Base-by-base conservation (phyloP, 164 flowering plant genomes). In the Amborella trichopoda region DNA sequence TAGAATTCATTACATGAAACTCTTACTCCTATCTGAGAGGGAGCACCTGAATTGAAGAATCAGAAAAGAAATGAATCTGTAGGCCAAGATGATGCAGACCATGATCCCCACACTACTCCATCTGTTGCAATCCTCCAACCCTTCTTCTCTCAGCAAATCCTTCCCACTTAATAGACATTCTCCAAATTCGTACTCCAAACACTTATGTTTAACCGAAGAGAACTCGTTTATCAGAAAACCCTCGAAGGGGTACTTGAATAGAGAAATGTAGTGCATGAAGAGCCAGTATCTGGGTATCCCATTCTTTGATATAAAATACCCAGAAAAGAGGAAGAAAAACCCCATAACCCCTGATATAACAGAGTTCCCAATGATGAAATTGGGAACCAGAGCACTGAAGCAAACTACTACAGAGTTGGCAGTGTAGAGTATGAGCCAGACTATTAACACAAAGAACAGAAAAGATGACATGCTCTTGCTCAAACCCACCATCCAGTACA, bases 391-490 rank as follows among this genome's bases (percentile, higher is more conserved):
- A 16, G 99, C 95, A 51, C 96, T 77, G 67, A 77, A 82, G 58
- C 96, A 91, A n/a, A 84, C 84, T 48, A 87, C 99, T 1, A 91
- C 88, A 0, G 99, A 91, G 40, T 87, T 87, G 0, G 99, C 96
- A 0, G 93, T 83, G 70, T 77, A 82, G 23, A 87, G 74, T 23
- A 84, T 72, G 49, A 91, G 47, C 96, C 95, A 87, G 5, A 91
- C 77, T 2, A 91, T 28, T 16, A 84, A 27, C 67, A 82, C 28
- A 65, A 84, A 87, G 25, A 74, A 75, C 28, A 56, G 17, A 48
- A 91, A 91, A 0, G 95, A 78, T 40, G 32, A 27, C 47, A 78
- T 61, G 23, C 49, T 71, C 2, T 39, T 66, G 50, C 72, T 76
- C 8, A 91, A 66, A 1, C 99, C 95, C n/a, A 82, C 99, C 0